A percentile compares a stretch with the other conserved stretches of the same genome.
Conservation (phyloP, 1,284 basidiomycete species). For the Ustilago vetiveriae region DNA sequence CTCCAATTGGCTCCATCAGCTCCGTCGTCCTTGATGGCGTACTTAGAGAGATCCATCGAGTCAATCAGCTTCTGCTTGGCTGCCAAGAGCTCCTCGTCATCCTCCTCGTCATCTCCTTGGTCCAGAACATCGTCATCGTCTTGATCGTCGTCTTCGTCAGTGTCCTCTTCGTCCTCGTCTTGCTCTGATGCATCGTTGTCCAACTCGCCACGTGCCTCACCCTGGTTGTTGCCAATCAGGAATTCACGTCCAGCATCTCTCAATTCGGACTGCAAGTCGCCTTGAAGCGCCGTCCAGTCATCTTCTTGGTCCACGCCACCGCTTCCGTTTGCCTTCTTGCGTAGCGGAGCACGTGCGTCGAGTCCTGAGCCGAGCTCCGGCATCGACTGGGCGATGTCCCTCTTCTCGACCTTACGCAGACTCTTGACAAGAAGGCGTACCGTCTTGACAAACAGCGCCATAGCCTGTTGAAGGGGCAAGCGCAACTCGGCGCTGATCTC, state of each 20-base stretch:
- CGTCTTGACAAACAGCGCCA: constrained; percentile 91
- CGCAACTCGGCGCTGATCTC: constrained; percentile 73
- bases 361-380: constrained; percentile 28
- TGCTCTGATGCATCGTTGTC: constrained; percentile 12
- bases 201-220: constrained; percentile 15
- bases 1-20: constrained; percentile 43
- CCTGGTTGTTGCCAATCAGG: constrained; percentile 19
- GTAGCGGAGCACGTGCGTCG: constrained; percentile 19
- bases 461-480: constrained; percentile 83
- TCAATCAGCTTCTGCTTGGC: constrained; percentile 51
- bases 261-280: constrained; percentile 55
- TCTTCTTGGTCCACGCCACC: constrained; percentile 11
- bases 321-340: constrained; percentile 18
- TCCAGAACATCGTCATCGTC: constrained; percentile 15
- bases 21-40: constrained; percentile 47
- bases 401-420: constrained; percentile 82
- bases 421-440: constrained; percentile 84
- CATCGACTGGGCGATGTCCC: constrained; percentile 42
- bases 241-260: constrained; percentile 49
- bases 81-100: constrained; percentile 32
- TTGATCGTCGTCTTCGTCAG: constrained; percentile 14
- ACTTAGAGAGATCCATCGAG: constrained; percentile 53
- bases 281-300: constrained; percentile 45
- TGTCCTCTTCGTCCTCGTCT: constrained; percentile 18
- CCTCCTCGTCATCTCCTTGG: constrained; percentile 12